Evolutionary conservation across 2,329 filamentous ascomycete species (phyloP).

Genomic region (Colletotrichum chlorophyti): DNA sequence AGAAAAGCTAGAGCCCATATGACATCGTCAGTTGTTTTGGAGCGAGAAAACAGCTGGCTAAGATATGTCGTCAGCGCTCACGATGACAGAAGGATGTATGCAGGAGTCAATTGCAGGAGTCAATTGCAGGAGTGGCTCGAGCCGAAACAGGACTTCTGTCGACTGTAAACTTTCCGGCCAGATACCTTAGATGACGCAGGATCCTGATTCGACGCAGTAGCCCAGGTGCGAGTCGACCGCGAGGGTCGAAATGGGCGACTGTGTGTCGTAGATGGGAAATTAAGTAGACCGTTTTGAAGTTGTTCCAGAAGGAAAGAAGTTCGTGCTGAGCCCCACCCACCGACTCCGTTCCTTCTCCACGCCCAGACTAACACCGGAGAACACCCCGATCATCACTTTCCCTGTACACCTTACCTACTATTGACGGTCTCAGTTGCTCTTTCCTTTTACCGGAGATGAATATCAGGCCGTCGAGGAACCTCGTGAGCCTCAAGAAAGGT

Average conservation of each 20-base stretch:
- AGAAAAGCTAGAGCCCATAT: no score
- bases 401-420: neutral
- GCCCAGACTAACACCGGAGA: conserved; percentile 9
- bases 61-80: no score
- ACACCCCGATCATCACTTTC: conserved; percentile 7
- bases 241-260: conserved; percentile 5
- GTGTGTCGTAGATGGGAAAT: conserved; percentile 10
- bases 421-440: neutral
- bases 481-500: no score
- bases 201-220: neutral
- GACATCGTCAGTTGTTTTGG: no score
- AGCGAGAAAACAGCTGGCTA: no score
- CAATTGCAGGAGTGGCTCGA: no score
- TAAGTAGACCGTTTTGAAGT: conserved; percentile 20
- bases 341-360: conserved; percentile 16
- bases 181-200: neutral
- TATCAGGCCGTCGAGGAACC: no score
- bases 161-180: neutral
- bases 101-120: no score
- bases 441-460: no score
- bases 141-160: neutral
- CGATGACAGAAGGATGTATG: no score
- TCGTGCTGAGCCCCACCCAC: conserved; percentile 18
- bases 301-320: conserved; percentile 24
- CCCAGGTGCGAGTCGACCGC: conserved; percentile 2